A percentile compares a stretch with the other conserved stretches of the same genome.
Conservation (phyloP, 1,284 basidiomycete species). For the Leccinum fallax region DNA sequence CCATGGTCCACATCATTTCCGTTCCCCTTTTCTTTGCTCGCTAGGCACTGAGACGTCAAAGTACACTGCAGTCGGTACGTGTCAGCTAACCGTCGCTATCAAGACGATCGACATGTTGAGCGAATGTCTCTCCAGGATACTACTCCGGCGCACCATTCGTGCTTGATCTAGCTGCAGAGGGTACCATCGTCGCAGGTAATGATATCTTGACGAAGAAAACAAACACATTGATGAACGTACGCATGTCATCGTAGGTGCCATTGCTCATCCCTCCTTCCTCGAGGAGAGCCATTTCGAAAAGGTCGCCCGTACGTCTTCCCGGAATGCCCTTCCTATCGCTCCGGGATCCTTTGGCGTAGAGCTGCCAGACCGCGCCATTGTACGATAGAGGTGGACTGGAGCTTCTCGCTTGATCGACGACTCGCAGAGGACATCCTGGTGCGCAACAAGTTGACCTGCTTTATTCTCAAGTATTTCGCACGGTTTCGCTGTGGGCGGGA, state of each 20-base stretch:
- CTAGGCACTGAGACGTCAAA: conserved; percentile 27
- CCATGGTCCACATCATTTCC: not conserved
- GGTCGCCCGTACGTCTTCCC: conserved; percentile 43
- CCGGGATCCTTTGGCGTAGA: too few species aligned
- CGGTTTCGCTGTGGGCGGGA: conserved; percentile 32
- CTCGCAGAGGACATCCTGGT: conserved; percentile 34
- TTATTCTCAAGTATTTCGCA: conserved; percentile 34
- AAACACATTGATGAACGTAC: not conserved
- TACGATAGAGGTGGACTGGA: conserved; percentile 34
- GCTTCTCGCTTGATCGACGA: conserved; percentile 28
- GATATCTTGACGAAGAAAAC: not conserved
- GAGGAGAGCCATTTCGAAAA: conserved; percentile 53
- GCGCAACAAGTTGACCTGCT: conserved; percentile 26
- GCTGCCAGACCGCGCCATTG: not conserved
- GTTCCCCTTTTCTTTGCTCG: not conserved
- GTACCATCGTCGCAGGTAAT: conserved; percentile 47
- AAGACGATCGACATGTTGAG: not conserved
- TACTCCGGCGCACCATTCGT: conserved; percentile 59
- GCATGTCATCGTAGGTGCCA: conserved; percentile 40
- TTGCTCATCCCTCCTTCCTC: conserved; percentile 57
- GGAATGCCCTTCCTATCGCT: not conserved
- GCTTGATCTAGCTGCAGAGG: conserved; percentile 45
- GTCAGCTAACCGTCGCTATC: too few species aligned
- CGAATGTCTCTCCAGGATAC: conserved; percentile 41
- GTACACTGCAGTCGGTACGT: conserved; percentile 41